A percentile compares a stretch with the other conserved stretches of the same genome.
Evolutionary conservation across 73 alveolate genomes (phyloP).

Genomic region (Uronychia setigera): DNA sequence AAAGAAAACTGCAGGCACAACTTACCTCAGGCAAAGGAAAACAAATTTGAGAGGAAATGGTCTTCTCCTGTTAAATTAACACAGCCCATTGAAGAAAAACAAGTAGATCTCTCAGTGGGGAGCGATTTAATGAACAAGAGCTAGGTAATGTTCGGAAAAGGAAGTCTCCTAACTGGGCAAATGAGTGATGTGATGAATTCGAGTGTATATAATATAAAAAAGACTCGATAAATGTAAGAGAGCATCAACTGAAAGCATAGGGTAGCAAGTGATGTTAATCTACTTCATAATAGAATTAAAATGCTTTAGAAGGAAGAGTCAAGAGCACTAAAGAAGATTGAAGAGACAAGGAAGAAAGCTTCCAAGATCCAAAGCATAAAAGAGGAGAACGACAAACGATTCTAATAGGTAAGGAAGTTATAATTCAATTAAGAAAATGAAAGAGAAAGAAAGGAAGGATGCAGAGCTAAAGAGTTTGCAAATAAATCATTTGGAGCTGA

Average conservation of each 20-base stretch:
- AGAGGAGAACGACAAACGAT: not conserved
- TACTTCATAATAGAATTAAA: constrained; percentile 31
- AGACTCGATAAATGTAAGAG: not conserved
- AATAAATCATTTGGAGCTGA: not conserved
- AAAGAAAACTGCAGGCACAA: no score
- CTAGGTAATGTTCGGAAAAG: not conserved
- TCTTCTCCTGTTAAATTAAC: not conserved
- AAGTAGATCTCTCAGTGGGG: no score
- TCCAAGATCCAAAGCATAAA: not conserved
- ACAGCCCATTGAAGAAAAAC: not conserved
- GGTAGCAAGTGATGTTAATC: constrained; percentile 14
- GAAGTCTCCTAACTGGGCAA: no score
- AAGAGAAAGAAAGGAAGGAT: not conserved
- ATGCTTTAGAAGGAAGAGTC: constrained; percentile 36
- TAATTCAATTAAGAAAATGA: not conserved
- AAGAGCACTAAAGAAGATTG: constrained; percentile 34
- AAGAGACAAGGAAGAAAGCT: constrained; percentile 40
- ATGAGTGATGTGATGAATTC: no score
- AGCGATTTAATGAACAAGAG: no score
- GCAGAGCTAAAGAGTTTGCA: not conserved
- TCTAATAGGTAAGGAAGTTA: not conserved
- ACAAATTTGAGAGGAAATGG: not conserved
- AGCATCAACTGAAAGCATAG: not conserved
- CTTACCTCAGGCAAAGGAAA: no score
- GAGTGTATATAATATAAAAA: not conserved